Evolutionary conservation across 306 rosid species (phyloP).

Genomic region (Comarum palustre): DNA sequence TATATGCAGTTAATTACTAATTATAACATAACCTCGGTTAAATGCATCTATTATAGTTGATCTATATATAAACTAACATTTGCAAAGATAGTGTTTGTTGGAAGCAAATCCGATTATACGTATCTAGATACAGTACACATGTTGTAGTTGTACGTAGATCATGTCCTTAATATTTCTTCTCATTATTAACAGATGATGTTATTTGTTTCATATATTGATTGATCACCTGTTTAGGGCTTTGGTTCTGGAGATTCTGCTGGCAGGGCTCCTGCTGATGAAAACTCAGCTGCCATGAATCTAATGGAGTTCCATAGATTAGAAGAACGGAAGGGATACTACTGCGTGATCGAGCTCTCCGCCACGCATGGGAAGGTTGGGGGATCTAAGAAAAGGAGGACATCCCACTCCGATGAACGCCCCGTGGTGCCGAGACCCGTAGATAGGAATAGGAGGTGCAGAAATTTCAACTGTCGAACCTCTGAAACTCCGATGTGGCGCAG

Average conservation of each 20-base stretch:
- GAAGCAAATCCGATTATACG: too few species aligned
- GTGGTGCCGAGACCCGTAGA: background rate
- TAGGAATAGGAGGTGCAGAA: constrained; percentile 14
- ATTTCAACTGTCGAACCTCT: constrained; percentile 10
- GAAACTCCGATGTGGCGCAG: constrained; percentile 40
- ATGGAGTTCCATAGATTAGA: too few species aligned
- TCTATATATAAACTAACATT: background rate
- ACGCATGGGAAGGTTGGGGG: background rate
- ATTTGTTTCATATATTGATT: background rate
- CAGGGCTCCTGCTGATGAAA: too few species aligned
- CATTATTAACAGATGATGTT: too few species aligned
- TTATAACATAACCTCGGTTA: background rate
- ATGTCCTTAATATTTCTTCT: background rate
- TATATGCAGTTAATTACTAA: background rate
- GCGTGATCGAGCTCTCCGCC: background rate
- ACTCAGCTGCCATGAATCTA: too few species aligned
- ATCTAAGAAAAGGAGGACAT: background rate
- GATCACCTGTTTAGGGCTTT: background rate
- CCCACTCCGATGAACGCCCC: background rate
- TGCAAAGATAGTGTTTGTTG: background rate
- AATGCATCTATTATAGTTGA: background rate
- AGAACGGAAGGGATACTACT: background rate
- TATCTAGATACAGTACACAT: background rate
- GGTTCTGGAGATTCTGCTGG: background rate
- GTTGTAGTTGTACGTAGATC: background rate